Evolutionary conservation across 2,329 filamentous ascomycete genomes (phyloP).

Genomic region (Epichloe hybrida): DNA sequence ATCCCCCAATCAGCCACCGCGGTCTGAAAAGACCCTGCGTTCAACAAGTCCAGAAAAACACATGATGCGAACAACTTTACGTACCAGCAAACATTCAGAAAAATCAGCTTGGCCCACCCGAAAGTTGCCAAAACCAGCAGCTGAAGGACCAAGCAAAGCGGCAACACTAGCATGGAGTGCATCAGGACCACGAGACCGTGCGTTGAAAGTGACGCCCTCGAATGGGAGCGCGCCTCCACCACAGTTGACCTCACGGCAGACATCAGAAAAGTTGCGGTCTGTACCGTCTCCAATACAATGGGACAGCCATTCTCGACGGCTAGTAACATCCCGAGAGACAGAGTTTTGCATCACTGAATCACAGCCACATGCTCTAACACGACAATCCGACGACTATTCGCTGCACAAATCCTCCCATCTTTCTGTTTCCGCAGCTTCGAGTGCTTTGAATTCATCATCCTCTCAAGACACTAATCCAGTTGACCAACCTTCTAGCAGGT

Average conservation of each 20-base stretch:
- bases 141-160: slow-evolving; percentile 47
- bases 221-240: slow-evolving; percentile 12
- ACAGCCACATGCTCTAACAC: slow-evolving; percentile 16
- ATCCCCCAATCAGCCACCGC: slow-evolving; percentile 20
- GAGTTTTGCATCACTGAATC: slow-evolving; percentile 14
- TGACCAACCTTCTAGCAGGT: slow-evolving; percentile 9
- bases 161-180: slow-evolving; percentile 49
- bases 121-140: slow-evolving; percentile 26
- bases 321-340: slow-evolving; percentile 28
- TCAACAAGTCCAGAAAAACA: slow-evolving; percentile 48
- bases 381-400: slow-evolving; percentile 28
- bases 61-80: slow-evolving; percentile 47
- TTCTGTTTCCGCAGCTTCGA: slow-evolving; percentile 43
- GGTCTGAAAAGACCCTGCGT: slow-evolving; percentile 27
- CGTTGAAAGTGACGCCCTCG: slow-evolving; percentile 13
- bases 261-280: slow-evolving; percentile 21
- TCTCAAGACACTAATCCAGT: slow-evolving; percentile 12
- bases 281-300: slow-evolving; percentile 28
- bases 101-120: slow-evolving; percentile 26
- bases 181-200: slow-evolving; percentile 27
- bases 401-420: slow-evolving; percentile 29
- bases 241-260: slow-evolving; percentile 11
- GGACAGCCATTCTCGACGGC: slow-evolving; percentile 41
- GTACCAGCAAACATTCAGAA: slow-evolving; percentile 33
- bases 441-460: slow-evolving; percentile 30